Evolutionary conservation across 148 eudicot genomes (phyloP).

Genomic region (Persicaria maculosa): DNA sequence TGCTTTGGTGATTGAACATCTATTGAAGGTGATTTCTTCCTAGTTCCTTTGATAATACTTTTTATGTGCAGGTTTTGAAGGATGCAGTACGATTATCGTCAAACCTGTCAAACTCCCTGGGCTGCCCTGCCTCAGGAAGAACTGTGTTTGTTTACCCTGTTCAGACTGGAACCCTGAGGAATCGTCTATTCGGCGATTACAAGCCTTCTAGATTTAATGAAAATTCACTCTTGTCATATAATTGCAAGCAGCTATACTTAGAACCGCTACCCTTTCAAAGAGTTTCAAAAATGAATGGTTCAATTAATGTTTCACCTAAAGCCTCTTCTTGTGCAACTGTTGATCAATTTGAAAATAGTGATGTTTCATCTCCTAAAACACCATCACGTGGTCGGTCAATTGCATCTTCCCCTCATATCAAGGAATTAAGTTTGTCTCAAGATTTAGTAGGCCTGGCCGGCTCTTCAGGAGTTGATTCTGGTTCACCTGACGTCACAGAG

Average conservation of each 20-base stretch:
- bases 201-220: slow-evolving; percentile 19
- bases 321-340: slow-evolving; percentile 13
- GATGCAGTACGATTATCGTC: slow-evolving; percentile 64
- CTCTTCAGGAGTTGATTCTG: slow-evolving; percentile 16
- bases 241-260: slow-evolving; percentile 48
- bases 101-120: slow-evolving; percentile 58
- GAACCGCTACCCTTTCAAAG: slow-evolving; percentile 33
- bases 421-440: slow-evolving; percentile 28
- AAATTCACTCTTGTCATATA: slow-evolving; percentile 21
- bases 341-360: slow-evolving; percentile 33
- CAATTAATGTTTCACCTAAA: slow-evolving; percentile 17
- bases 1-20: not conserved
- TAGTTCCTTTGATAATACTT: not conserved
- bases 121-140: slow-evolving; percentile 64
- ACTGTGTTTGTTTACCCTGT: slow-evolving; percentile 53
- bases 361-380: slow-evolving; percentile 63
- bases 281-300: slow-evolving; percentile 17
- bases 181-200: slow-evolving; percentile 24
- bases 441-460: slow-evolving; percentile 26
- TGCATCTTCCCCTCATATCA: slow-evolving; percentile 37
- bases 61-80: slow-evolving; percentile 51
- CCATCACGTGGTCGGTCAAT: slow-evolving; percentile 44
- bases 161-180: slow-evolving; percentile 25
- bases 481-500: slow-evolving; percentile 43
- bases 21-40: not conserved